Conservation (phyloP, 441 rosid genomes). For the Corymbia citriodora region DNA sequence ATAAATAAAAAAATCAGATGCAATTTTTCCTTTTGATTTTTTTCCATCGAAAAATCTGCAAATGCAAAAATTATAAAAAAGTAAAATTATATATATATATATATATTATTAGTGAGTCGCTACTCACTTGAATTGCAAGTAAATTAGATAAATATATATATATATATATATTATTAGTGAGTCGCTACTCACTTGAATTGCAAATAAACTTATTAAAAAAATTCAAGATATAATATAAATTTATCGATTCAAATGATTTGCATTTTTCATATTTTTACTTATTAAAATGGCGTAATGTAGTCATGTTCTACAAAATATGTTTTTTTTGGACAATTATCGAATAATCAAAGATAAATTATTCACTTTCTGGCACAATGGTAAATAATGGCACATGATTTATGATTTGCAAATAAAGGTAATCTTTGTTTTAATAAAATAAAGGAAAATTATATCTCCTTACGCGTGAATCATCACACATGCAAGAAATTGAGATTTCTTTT, state of each 20-base stretch:
- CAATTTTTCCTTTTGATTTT: neutral
- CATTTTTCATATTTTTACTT: neutral
- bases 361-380: neutral
- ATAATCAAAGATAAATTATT: neutral
- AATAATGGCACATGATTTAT: neutral
- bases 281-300: neutral
- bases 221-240: no score
- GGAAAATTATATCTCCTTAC: neutral
- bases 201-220: neutral
- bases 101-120: neutral
- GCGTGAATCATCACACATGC: neutral
- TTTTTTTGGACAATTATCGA: neutral
- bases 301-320: neutral
- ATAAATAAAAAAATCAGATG: neutral
- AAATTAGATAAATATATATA: neutral
- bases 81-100: neutral
- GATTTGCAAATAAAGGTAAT: neutral
- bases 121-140: no score
- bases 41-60: neutral
- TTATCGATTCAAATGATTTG: neutral
- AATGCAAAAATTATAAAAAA: neutral
- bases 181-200: neutral
- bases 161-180: rapidly evolving
- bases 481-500: neutral
- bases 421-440: neutral